Percentiles rank a stretch among this genome's conserved stretches.
Evolutionary conservation across 148 eudicot species (phyloP).

Genomic region (Oxyria digyna): DNA sequence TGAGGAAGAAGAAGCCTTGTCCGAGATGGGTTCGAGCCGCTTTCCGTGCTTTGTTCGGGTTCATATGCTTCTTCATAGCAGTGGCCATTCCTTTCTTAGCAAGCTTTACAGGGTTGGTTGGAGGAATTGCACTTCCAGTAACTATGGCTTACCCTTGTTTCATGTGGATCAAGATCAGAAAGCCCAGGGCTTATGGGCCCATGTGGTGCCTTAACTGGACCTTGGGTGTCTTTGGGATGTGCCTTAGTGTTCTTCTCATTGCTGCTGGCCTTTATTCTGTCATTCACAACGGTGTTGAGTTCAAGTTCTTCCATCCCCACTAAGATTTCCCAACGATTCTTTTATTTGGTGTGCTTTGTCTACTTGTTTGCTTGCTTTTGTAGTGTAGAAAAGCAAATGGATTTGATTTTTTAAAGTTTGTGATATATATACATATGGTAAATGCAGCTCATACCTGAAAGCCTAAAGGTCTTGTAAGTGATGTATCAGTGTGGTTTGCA

Average conservation of each 20-base stretch:
- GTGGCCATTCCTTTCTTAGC: slow-evolving; percentile 75
- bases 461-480: slow-evolving; percentile 3
- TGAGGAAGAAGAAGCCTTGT: slow-evolving; percentile 48
- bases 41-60: slow-evolving; percentile 47
- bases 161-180: slow-evolving; percentile 65
- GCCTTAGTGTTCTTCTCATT: slow-evolving; percentile 39
- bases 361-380: slow-evolving; percentile 1
- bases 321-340: slow-evolving; percentile 10
- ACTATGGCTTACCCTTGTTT: slow-evolving; percentile 83
- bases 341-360: not conserved
- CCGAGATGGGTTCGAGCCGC: slow-evolving; percentile 57
- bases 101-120: slow-evolving; percentile 60
- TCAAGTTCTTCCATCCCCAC: slow-evolving; percentile 67
- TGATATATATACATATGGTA: not conserved
- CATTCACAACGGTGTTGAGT: slow-evolving; percentile 53
- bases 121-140: slow-evolving; percentile 58
- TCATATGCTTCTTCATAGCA: slow-evolving; percentile 49
- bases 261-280: slow-evolving; percentile 61
- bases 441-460: not conserved
- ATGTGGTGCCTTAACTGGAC: slow-evolving; percentile 70
- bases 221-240: slow-evolving; percentile 51
- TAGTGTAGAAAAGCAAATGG: not conserved
- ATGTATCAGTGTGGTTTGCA: not conserved
- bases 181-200: slow-evolving; percentile 41
- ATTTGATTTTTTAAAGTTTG: not conserved